Percentiles rank a stretch among this genome's conserved stretches.
phyloP scores from a whole-genome alignment of 164 flowering plant species.

The Akebia trifoliata region DNA sequence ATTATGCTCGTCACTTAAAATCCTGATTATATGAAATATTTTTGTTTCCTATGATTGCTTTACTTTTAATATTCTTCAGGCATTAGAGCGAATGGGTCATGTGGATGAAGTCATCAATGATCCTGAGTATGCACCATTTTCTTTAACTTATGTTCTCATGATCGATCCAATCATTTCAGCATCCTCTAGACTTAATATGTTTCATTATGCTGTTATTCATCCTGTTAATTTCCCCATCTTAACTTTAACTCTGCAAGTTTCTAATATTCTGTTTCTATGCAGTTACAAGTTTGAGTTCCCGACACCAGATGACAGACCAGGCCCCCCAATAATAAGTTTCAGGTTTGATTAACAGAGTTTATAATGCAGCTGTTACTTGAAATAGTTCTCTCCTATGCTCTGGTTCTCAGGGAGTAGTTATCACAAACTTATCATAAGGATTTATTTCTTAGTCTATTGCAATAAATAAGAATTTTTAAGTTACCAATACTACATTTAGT shows the following conservation, averaged over 20 bases:
- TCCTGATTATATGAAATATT: too few relatives aligned
- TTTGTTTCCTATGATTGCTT: not conserved
- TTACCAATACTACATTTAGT: too few relatives aligned
- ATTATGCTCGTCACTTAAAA: too few relatives aligned
- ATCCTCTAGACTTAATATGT: not conserved
- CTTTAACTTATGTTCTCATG: not conserved
- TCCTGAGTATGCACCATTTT: conserved; percentile 66
- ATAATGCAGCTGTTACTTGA: not conserved
- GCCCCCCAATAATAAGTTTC: conserved; percentile 96
- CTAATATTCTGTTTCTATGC: conserved; percentile 23
- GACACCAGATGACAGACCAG: conserved; percentile 94
- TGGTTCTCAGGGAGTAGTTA: not conserved
- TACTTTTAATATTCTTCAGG: conserved; percentile 39
- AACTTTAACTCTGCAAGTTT: not conserved
- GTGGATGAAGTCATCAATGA: conserved; percentile 92
- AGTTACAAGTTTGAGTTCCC: conserved; percentile 99
- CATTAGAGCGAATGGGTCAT: conserved; percentile 79
- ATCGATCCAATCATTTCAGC: not conserved
- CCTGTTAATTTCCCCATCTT: not conserved
- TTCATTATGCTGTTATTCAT: not conserved
- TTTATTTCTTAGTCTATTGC: not conserved
- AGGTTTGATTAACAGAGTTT: conserved; percentile 43
- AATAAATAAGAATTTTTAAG: not conserved
- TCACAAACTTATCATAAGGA: not conserved
- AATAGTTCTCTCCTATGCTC: too few relatives aligned